A percentile compares a stretch with the other conserved stretches of the same genome.
Evolutionary conservation across 1,284 basidiomycete genomes (phyloP).

Genomic region (Gymnopus androsaceus): DNA sequence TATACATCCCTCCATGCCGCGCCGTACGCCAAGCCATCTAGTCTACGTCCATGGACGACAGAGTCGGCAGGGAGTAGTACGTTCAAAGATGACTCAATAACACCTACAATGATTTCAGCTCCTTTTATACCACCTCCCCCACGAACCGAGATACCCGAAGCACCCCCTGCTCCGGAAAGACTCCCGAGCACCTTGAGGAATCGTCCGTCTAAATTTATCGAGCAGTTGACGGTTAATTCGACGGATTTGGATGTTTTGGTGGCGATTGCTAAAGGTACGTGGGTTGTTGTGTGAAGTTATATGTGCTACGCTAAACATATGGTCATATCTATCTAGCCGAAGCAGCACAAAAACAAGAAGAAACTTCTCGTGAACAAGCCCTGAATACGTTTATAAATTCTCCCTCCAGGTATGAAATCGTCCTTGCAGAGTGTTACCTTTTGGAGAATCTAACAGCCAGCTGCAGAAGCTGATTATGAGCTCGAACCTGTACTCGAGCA

Average conservation of each 20-base stretch:
- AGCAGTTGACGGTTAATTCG: slow-evolving; percentile 12
- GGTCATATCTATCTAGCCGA: neutral
- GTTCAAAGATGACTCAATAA: slow-evolving; percentile 37
- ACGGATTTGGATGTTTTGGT: slow-evolving; percentile 13
- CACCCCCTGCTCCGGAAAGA: neutral
- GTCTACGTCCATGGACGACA: slow-evolving; percentile 47
- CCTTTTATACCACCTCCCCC: neutral
- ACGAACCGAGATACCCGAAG: neutral
- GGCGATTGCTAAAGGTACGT: slow-evolving; percentile 9
- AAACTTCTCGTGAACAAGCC: no score
- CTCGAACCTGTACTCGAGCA: no score
- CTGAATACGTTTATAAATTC: no score
- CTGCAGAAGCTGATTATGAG: no score
- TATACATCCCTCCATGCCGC: neutral
- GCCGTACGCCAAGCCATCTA: neutral
- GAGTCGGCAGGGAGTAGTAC: slow-evolving; percentile 49
- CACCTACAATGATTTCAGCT: slow-evolving; percentile 51
- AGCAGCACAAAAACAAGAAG: neutral
- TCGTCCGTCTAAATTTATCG: slow-evolving; percentile 15
- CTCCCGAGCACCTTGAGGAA: neutral
- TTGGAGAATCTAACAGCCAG: no score
- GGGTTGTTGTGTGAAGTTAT: neutral
- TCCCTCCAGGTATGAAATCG: no score
- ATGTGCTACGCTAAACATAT: neutral
- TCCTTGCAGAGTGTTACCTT: no score